Base-by-base conservation (phyloP, 305 asterid genomes). In the Withania somnifera region DNA sequence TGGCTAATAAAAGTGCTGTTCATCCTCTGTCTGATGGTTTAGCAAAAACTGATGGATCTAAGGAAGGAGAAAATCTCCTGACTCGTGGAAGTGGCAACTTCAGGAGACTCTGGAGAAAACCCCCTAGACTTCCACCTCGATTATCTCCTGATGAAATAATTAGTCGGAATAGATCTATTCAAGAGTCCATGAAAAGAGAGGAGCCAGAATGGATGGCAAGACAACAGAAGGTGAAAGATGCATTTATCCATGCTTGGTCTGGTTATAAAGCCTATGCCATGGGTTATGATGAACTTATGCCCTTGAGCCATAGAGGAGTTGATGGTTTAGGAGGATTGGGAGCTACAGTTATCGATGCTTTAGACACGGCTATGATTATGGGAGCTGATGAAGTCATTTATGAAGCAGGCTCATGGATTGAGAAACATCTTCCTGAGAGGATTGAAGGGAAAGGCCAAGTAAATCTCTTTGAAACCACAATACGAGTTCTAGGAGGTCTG, bases 231-330 rank as follows among this genome's bases (percentile, higher is more conserved):
- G 98, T 96, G 26, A 96, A 92, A 89, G 94, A 90, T 42, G 93
- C 97, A 68, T 96, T 96, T 90, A 77, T 91, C 57, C 98, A 96
- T 81, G 98, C 97, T 34, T 96, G 99, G 99, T 90, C 98, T 77
- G 98, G 98, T 53, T 96, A 96, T 84, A 89, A 84, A 69, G 79
- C 60, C 57, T 87, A 91, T 84, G 91, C 98, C 26, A 96, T 93
- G 97, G 98, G 98, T 52, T 90, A 90, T 83, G 98, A 96, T 86
- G 98, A 96, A 86, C 97, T 96, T 86, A 96, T 94, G 98, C 99
- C 98, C 67, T 61, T 94, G 79, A 96, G 97, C 90, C 89, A 79
- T 34, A 88, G 88, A 86, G 99, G 99, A 80, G 69, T 83, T 80
- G 95, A 96, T 82, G 95, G 97, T 66, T 88, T 96, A 83, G 98